These are phyloP conservation scores for Diutina ranongensis DNA, from an alignment of 1,139 yeast species.

Conservation along the genomic window DNA sequence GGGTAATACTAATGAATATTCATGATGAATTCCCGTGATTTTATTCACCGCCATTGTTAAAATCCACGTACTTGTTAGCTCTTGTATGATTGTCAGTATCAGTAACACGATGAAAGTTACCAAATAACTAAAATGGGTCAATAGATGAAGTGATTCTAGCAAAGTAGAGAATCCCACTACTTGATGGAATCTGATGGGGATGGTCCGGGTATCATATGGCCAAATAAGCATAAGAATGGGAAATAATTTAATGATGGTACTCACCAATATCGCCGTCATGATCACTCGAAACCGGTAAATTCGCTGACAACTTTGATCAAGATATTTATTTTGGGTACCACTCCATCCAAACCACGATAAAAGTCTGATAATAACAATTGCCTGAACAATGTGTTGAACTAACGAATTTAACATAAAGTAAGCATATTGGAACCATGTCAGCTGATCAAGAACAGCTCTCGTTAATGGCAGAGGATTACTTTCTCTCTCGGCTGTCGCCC, in stretches of 20 bases:
- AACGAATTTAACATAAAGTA: constrained; percentile 55
- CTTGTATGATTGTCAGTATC: background rate
- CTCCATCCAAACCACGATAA: constrained; percentile 24
- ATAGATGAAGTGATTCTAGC: constrained; percentile 42
- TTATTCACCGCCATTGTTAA: background rate
- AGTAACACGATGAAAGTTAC: background rate
- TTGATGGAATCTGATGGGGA: constrained; percentile 50
- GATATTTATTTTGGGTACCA: constrained; percentile 13
- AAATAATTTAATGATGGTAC: constrained; percentile 69
- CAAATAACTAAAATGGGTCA: background rate
- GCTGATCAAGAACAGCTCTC: constrained; percentile 27
- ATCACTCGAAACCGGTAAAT: constrained; percentile 29
- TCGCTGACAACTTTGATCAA: constrained; percentile 12
- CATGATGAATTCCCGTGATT: background rate
- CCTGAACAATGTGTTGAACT: constrained; percentile 45
- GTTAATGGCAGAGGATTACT: constrained; percentile 17
- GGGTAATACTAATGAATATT: background rate
- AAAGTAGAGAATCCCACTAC: constrained; percentile 52
- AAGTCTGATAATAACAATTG: constrained; percentile 34
- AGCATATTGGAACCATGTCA: constrained; percentile 49
- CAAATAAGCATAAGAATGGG: constrained; percentile 94
- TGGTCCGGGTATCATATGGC: constrained; percentile 74
- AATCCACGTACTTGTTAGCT: background rate
- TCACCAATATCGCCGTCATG: constrained; percentile 57
- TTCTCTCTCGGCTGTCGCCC: constrained; percentile 82